Evolutionary conservation across 768 basidiomycete species (phyloP).

Genomic region (Megacollybia marginata): DNA sequence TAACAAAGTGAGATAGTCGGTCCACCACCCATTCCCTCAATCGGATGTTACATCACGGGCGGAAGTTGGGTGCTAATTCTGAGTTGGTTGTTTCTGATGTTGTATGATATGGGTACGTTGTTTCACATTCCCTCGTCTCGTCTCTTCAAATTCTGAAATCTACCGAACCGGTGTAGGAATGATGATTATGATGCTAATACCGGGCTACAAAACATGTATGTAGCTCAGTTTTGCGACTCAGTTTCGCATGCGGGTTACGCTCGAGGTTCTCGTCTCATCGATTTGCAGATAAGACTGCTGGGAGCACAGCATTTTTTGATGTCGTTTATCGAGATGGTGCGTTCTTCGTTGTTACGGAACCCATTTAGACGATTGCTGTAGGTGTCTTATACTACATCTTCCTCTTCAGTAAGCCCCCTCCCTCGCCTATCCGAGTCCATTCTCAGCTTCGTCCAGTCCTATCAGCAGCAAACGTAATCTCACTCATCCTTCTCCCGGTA

Average conservation of each 20-base stretch:
- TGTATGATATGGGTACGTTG: neutral
- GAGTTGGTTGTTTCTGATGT: neutral
- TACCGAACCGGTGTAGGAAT: neutral
- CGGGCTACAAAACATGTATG: neutral
- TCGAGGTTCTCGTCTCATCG: too few species aligned
- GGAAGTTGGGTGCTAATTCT: neutral
- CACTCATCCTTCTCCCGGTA: neutral
- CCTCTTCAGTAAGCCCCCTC: neutral
- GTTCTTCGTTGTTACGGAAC: neutral
- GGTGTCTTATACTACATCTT: neutral
- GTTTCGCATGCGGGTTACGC: too few species aligned
- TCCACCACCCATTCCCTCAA: neutral
- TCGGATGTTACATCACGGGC: neutral
- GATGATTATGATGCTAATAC: neutral
- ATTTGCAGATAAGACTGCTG: neutral
- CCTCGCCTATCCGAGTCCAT: too few species aligned
- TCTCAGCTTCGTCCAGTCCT: too few species aligned
- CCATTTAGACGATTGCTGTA: neutral
- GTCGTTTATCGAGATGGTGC: neutral
- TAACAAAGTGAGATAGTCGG: neutral
- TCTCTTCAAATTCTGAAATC: too few species aligned
- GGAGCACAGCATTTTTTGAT: neutral
- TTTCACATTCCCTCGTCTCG: neutral
- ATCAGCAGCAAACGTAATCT: neutral
- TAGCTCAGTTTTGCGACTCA: too few species aligned